A percentile compares a stretch with the other conserved stretches of the same genome.
Conservation (phyloP, 2,329 filamentous ascomycete genomes). For the Teratosphaeria destructans region DNA sequence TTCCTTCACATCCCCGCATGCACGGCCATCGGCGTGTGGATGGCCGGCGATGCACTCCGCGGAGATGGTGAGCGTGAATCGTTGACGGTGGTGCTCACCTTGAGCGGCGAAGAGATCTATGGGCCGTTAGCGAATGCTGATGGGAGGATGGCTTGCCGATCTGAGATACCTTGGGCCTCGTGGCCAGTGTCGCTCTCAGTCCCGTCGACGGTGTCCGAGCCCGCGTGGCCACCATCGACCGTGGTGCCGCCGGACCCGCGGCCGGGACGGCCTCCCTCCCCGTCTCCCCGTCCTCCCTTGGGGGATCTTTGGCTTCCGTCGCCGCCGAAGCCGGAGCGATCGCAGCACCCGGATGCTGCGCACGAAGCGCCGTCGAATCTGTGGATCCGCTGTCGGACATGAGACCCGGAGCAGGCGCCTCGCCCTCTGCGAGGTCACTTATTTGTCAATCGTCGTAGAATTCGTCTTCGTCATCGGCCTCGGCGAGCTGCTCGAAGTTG, state of each 20-base stretch:
- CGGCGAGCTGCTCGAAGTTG: conserved; percentile 98
- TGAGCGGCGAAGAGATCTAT: conserved; percentile 19
- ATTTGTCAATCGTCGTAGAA: conserved; percentile 92
- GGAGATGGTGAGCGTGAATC: neutral
- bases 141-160: neutral
- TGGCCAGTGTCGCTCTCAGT: conserved; percentile 5
- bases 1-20: neutral
- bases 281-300: neutral
- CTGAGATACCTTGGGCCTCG: conserved; percentile 16
- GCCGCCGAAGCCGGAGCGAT: conserved; percentile 20
- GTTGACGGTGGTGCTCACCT: conserved; percentile 8
- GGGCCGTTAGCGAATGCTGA: conserved; percentile 3
- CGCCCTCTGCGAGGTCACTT: conserved; percentile 53
- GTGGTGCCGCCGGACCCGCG: neutral
- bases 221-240: conserved; percentile 4
- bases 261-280: neutral
- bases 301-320: conserved; percentile 5
- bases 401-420: conserved; percentile 65
- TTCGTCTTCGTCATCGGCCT: conserved; percentile 69
- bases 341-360: conserved; percentile 24
- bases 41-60: neutral
- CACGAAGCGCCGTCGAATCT: conserved; percentile 46
- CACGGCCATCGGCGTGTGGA: neutral
- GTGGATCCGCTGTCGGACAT: conserved; percentile 25
- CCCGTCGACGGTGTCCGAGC: conserved; percentile 1